Base-by-base conservation (phyloP, 345 rosid species). In the Populus ilicifolia region DNA sequence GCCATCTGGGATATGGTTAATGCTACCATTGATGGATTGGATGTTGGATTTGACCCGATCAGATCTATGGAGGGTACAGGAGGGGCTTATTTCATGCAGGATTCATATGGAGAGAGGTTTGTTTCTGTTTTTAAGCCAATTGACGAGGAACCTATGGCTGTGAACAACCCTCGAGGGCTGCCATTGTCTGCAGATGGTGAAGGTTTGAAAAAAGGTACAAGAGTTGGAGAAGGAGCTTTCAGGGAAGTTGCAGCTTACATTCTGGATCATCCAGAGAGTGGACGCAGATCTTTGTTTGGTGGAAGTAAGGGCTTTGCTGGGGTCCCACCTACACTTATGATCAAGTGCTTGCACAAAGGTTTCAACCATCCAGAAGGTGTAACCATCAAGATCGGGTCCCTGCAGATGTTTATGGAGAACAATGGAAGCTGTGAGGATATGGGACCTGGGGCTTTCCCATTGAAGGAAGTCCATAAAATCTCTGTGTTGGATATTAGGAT, bases 41-140 rank as follows among this genome's bases (percentile, higher is more conserved):
- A 80, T n/a, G 33, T 38, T 39, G 77, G 87, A 16, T 63, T 74
- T 71, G 70, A 48, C 76, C 87, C 89, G 6, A 79, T 86, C 27
- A 80, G 77, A 75, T 86, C 87, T 14, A 80, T 73, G 82, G 87
- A 86, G 70, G 89, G 89, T 21, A 78, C 86, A 1, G 89, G 89
- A 27, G 89, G 89, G 35, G 78, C 89, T 76, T 86, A 86, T 72
- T 84, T 86, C 83, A 64, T 86, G 85, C 89, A 71, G 78, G 86
- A 80, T 79, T 71, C 84, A 27, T 63, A 25, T 5, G 87, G 87
- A 25, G 73, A 78, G 78, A 80, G 73, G 71, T 67, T 76, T 78
- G 80, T 84, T 76, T 86, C 89, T 65, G 89, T 86, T 74, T 86
- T 86, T 54, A 86, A 86, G 83, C 89, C 89, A 13, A 76, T 82